Percentiles rank a stretch among this genome's conserved stretches.
Evolutionary conservation across 2,329 filamentous ascomycete species (phyloP).

Genomic region (Talaromyces sp.): DNA sequence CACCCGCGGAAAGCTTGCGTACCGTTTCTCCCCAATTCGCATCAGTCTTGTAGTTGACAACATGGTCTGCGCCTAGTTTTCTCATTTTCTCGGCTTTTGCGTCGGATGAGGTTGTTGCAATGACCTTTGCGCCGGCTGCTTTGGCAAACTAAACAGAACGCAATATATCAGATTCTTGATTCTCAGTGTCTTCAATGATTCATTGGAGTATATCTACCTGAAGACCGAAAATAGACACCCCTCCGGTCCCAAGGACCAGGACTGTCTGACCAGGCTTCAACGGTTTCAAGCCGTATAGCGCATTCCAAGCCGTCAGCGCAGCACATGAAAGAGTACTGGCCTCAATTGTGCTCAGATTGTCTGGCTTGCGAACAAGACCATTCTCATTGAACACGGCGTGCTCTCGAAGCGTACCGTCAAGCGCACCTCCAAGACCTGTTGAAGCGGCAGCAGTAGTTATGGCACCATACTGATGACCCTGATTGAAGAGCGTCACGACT

Average conservation of each 20-base stretch:
- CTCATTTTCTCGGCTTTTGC: constrained; percentile 53
- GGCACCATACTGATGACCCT: constrained; percentile 52
- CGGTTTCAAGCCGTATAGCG: constrained; percentile 55
- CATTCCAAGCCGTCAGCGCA: constrained; percentile 64
- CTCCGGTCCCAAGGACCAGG: constrained; percentile 60
- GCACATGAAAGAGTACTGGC: constrained; percentile 59
- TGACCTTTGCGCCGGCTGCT: constrained; percentile 52
- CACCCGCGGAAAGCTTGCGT: constrained; percentile 47
- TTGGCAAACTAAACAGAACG: constrained; percentile 40
- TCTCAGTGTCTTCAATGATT: too few species aligned
- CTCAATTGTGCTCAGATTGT: constrained; percentile 52
- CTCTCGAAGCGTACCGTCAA: constrained; percentile 66
- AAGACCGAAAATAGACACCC: constrained; percentile 56
- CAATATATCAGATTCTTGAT: background rate
- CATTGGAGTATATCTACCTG: background rate
- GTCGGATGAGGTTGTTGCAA: constrained; percentile 58
- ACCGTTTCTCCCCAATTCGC: constrained; percentile 60
- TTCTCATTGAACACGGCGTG: constrained; percentile 65
- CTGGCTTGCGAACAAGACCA: constrained; percentile 63
- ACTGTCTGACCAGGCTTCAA: constrained; percentile 56
- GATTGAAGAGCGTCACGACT: constrained; percentile 58
- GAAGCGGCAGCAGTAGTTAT: constrained; percentile 36
- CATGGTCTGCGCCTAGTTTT: constrained; percentile 55
- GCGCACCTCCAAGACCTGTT: constrained; percentile 64
- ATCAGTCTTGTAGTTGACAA: constrained; percentile 60